phyloP scores from a whole-genome alignment of 164 flowering plant species.

The Magnolia changhungtana region DNA sequence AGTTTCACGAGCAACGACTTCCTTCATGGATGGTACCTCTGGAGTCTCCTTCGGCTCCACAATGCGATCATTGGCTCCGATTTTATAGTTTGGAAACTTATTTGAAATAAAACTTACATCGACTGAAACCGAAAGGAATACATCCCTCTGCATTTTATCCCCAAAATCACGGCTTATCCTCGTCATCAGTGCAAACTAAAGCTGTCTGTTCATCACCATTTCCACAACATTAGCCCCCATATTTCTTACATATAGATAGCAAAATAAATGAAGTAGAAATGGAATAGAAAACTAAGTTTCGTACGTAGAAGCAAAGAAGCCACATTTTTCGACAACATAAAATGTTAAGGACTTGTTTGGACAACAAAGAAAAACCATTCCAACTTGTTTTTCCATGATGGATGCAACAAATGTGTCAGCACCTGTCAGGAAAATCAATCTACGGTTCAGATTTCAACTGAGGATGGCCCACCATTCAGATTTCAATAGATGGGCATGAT shows the following conservation, averaged over 20 bases:
- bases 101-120: constrained; percentile 75
- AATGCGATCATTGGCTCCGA: constrained; percentile 70
- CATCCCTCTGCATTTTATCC: constrained; percentile 43
- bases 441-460: too few species aligned
- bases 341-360: neutral
- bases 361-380: neutral
- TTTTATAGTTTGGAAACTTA: constrained; percentile 73
- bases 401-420: too few species aligned
- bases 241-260: too few species aligned
- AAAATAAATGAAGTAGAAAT: too few species aligned
- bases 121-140: constrained; percentile 58
- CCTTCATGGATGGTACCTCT: constrained; percentile 60
- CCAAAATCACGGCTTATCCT: constrained; percentile 68
- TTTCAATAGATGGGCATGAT: too few species aligned
- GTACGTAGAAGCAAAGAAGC: too few species aligned
- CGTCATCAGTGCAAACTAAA: constrained; percentile 38
- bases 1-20: constrained; percentile 76
- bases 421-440: too few species aligned
- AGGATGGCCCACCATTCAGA: too few species aligned
- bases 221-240: too few species aligned
- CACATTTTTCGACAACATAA: too few species aligned
- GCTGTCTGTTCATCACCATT: neutral
- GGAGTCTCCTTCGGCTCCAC: constrained; percentile 64
- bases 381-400: too few species aligned
- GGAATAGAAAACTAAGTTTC: too few species aligned